phyloP scores from a whole-genome alignment of 2,329 filamentous ascomycete species.

The Fusarium nygamai region DNA sequence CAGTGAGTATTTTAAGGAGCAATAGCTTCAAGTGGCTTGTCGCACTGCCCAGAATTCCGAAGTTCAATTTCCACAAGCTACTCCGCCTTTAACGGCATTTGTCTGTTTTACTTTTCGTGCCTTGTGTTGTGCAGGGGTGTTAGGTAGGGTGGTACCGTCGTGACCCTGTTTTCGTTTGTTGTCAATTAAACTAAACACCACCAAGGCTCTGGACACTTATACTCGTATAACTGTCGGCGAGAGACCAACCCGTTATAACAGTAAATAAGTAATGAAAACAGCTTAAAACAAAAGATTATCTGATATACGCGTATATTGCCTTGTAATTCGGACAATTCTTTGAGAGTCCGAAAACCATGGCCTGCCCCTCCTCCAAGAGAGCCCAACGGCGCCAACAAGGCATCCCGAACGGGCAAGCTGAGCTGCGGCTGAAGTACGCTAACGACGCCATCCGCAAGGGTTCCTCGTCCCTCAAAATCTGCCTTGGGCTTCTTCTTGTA shows the following conservation, averaged over 20 bases:
- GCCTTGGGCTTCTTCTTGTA: conserved; percentile 37
- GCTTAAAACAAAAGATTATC: too few species aligned
- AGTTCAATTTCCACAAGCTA: neutral
- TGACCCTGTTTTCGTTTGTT: neutral
- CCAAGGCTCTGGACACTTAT: neutral
- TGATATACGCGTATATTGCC: neutral
- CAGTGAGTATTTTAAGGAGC: neutral
- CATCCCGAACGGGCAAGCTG: conserved; percentile 19
- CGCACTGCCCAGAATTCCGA: neutral
- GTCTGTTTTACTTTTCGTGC: neutral
- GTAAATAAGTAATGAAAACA: too few species aligned
- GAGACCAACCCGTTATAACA: too few species aligned
- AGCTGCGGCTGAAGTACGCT: conserved; percentile 41
- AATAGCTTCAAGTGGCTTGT: conserved; percentile 9
- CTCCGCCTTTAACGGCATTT: conserved; percentile 1
- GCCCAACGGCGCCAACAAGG: conserved; percentile 19
- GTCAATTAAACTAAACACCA: neutral
- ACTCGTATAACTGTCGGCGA: neutral
- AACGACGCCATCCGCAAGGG: conserved; percentile 34
- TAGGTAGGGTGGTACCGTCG: neutral
- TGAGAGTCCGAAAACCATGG: neutral
- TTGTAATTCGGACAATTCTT: neutral
- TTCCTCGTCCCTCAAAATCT: conserved; percentile 26
- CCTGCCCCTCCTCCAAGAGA: conserved; percentile 18
- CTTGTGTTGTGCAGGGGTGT: neutral